These are phyloP conservation scores for Nymphaea colorata DNA, from an alignment of 164 flowering plant genomes.

Conservation along the genomic window DNA sequence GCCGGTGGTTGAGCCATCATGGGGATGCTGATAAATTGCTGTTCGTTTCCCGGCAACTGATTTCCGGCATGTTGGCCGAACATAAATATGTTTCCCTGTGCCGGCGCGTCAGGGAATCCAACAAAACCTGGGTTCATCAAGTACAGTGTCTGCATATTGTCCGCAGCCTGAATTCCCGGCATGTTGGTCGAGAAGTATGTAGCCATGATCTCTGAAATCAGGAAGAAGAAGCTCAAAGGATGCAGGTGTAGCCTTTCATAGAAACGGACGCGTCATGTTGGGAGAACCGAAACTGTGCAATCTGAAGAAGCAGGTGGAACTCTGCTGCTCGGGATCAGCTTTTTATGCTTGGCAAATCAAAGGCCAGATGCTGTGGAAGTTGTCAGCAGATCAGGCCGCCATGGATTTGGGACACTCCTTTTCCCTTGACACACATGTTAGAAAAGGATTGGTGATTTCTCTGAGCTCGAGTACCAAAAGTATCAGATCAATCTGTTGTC, in stretches of 20 bases:
- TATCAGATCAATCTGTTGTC: too few species aligned
- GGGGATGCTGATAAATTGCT: constrained; percentile 58
- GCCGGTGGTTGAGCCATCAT: constrained; percentile 1
- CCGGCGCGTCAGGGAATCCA: constrained; percentile 45
- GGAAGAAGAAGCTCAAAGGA: neutral
- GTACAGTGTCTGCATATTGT: constrained; percentile 73
- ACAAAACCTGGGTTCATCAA: constrained; percentile 84
- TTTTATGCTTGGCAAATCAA: constrained; percentile 49
- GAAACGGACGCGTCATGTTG: neutral
- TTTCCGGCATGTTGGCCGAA: constrained; percentile 27
- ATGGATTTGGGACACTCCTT: too few species aligned
- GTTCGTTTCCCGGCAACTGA: constrained; percentile 11
- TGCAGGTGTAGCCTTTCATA: constrained; percentile 4
- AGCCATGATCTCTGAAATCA: neutral
- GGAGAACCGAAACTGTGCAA: neutral
- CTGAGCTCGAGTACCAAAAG: too few species aligned
- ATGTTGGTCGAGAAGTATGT: constrained; percentile 69
- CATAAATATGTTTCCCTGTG: constrained; percentile 35
- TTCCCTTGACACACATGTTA: too few species aligned
- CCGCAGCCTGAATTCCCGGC: constrained; percentile 65
- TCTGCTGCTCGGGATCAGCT: neutral
- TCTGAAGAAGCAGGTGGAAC: neutral
- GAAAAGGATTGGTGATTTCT: too few species aligned
- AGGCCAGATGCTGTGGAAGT: constrained; percentile 15
- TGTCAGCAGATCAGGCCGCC: too few species aligned